Evolutionary conservation across 306 rosid genomes (phyloP).

Genomic region (Vachellia collinsii): DNA sequence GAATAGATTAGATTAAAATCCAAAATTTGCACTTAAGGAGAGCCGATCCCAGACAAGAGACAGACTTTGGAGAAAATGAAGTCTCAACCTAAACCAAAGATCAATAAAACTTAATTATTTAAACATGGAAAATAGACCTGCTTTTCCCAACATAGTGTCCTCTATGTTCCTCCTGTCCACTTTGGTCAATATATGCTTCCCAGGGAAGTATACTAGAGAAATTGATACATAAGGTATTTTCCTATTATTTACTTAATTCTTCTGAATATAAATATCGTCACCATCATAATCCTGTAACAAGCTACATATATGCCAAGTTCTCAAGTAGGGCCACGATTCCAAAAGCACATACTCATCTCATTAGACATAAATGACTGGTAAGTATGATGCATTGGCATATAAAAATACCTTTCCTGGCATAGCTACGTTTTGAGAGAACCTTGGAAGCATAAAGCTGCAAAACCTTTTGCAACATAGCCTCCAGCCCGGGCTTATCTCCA

Average conservation of each 20-base stretch:
- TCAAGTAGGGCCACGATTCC: conserved; percentile 14
- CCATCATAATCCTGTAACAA: not conserved
- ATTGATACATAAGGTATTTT: not conserved
- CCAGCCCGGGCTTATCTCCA: conserved; percentile 95
- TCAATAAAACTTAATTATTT: conserved; percentile 12
- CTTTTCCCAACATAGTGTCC: conserved; percentile 5
- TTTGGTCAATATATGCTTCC: conserved; percentile 8
- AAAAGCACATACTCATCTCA: conserved; percentile 30
- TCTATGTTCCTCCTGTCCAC: conserved; percentile 28
- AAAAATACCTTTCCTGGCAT: conserved; percentile 70
- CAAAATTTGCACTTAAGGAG: not conserved
- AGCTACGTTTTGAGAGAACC: conserved; percentile 82
- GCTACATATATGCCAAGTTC: not conserved
- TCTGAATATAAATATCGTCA: not conserved
- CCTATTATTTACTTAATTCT: not conserved
- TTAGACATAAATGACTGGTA: conserved; percentile 6
- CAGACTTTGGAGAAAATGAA: not conserved
- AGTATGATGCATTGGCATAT: conserved; percentile 5
- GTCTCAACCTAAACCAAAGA: conserved; percentile 13
- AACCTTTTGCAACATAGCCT: conserved; percentile 95
- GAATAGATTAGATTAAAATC: conserved; percentile 5
- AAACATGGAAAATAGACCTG: not conserved
- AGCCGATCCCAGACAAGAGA: not conserved
- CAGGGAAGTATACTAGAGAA: not conserved
- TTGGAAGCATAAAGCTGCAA: conserved; percentile 89